Conservation (phyloP, 148 eudicot species). For the Amaranthus palmeri region DNA sequence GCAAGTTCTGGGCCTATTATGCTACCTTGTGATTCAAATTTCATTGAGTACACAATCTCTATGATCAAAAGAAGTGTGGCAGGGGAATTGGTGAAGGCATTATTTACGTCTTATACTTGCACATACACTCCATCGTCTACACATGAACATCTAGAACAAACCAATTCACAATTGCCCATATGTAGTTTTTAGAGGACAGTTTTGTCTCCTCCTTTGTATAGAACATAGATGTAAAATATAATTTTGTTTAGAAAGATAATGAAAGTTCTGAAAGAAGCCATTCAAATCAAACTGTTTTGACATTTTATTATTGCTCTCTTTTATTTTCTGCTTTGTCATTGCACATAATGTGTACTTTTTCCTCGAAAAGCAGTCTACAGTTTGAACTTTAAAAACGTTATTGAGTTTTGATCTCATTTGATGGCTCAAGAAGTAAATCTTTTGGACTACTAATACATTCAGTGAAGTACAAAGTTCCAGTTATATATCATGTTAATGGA, state of each 20-base stretch:
- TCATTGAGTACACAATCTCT: constrained; percentile 16
- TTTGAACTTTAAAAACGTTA: too few relatives aligned
- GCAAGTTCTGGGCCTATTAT: constrained; percentile 4
- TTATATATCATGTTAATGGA: too few relatives aligned
- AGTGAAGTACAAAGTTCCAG: too few relatives aligned
- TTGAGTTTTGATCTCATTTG: too few relatives aligned
- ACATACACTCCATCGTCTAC: constrained; percentile 1
- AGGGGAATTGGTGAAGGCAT: constrained; percentile 9
- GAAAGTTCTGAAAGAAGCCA: background rate
- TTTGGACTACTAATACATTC: too few relatives aligned
- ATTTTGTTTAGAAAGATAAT: background rate
- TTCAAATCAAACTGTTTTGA: too few relatives aligned
- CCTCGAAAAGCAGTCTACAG: too few relatives aligned
- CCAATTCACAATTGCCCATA: background rate
- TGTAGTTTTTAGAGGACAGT: constrained; percentile 11
- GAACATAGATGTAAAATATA: background rate
- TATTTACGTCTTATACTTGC: constrained; percentile 11
- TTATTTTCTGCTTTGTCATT: too few relatives aligned
- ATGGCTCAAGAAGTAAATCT: too few relatives aligned
- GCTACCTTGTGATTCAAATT: constrained; percentile 11
- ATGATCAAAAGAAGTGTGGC: constrained; percentile 7
- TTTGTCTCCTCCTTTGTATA: background rate
- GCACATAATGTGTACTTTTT: too few relatives aligned
- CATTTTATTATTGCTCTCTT: too few relatives aligned
- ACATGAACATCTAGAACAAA: background rate